phyloP scores from a whole-genome alignment of 768 basidiomycete species.

The Naganishia randhawae region DNA sequence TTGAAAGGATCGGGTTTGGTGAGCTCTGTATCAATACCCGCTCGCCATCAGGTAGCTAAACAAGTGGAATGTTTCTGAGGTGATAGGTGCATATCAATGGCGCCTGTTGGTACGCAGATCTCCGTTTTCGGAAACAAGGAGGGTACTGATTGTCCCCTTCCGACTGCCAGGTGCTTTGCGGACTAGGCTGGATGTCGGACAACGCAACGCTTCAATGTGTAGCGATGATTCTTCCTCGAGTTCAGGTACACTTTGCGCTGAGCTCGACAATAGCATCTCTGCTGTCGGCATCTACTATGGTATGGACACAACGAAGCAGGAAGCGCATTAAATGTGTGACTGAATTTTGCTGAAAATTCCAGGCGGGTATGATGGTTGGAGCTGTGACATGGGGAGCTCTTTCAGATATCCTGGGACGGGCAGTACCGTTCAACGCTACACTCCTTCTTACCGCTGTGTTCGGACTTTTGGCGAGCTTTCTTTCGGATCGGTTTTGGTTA shows the following conservation, averaged over 20 bases:
- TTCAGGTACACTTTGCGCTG: conserved; percentile 83
- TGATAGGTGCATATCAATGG: conserved; percentile 47
- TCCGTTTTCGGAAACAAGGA: background rate
- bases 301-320: conserved; percentile 26
- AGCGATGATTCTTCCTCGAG: conserved; percentile 90
- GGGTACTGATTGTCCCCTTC: background rate
- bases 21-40: too few relatives aligned
- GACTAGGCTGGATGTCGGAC: conserved; percentile 50
- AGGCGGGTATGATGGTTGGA: conserved; percentile 90
- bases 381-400: conserved; percentile 82
- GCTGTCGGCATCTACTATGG: conserved; percentile 69
- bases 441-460: conserved; percentile 86
- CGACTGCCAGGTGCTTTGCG: conserved; percentile 37
- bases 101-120: conserved; percentile 34
- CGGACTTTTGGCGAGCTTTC: conserved; percentile 63
- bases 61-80: background rate
- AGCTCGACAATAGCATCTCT: conserved; percentile 69
- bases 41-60: conserved; percentile 3
- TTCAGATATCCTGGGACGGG: conserved; percentile 84
- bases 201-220: conserved; percentile 52
- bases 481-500: conserved; percentile 60
- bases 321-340: background rate
- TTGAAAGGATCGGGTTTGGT: conserved; percentile 48
- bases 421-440: conserved; percentile 85
- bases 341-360: background rate